Base-by-base conservation (phyloP, 148 eudicot species). In the Dysphania ambrosioides region DNA sequence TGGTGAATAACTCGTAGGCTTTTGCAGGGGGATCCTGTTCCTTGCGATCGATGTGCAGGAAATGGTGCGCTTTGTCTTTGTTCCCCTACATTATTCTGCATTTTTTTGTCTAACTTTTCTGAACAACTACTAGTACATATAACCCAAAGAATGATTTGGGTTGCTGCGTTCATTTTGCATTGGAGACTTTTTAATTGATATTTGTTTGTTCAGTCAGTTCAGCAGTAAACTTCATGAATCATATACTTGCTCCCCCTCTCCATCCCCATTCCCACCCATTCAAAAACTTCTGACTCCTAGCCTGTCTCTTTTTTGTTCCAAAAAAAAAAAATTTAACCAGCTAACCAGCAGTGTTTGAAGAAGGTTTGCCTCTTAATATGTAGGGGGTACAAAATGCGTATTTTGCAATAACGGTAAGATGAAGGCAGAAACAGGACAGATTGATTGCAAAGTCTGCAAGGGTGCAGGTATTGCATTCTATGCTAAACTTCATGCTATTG, bases 361-460 rank as follows among this genome's bases (percentile, higher is more conserved):
- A 12, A 53, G 18, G 41, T 63, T 80, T 67, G 70, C 65, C 57
- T 53, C 42, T 68, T 81, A 72, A 74, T 79, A 80, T 30, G 55
- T 79, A 91, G 98, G 99, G 76, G 99, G 99, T 40, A 95, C 99
- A 27, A 95, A 90, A 86, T 95, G 99, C 35, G 97, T 95, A n/a
- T 95, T 95, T 68, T 95, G 99, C 65, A 86, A 77, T 63, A 87
- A 89, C 70, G 99, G 97, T 34, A 95, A 92, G 90, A 95, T 95
- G 99, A 95, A 89, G 87, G 63, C 79, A 44, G 94, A 95, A 76
- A 81, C 90, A n/a, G 97, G 97, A 47, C 80, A 81, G 83, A 89
- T 92, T 70, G 96, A 95, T 62, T 95, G 99, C 86, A 93, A 90
- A 79, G 97, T 95, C 75, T 95, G 99, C 97, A 95, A 92, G 85